Evolutionary conservation across 371 early-diverging fungal genomes (phyloP).

Genomic region (Synchytrium microbalum): DNA sequence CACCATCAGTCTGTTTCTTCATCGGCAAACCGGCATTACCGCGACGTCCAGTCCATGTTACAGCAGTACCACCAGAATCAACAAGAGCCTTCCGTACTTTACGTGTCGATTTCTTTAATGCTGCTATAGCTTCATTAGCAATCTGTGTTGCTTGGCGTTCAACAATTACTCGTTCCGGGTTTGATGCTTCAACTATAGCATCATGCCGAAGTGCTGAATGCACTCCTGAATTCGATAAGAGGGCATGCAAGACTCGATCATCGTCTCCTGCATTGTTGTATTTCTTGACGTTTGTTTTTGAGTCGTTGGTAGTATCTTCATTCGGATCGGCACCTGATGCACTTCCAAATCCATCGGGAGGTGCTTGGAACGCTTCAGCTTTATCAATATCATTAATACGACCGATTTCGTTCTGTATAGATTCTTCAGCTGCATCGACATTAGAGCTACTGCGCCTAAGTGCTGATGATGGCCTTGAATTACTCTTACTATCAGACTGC

Average conservation of each 20-base stretch:
- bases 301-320: constrained; percentile 17
- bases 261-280: constrained; percentile 31
- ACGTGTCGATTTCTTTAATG: constrained; percentile 21
- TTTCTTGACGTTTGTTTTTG: constrained; percentile 6
- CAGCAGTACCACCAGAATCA: constrained; percentile 23
- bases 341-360: constrained; percentile 13
- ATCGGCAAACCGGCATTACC: constrained; percentile 58
- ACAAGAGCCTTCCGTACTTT: constrained; percentile 9
- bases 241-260: constrained; percentile 53
- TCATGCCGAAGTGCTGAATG: constrained; percentile 85
- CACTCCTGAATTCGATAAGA: constrained; percentile 75
- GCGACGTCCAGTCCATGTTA: constrained; percentile 48
- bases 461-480: background rate
- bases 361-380: constrained; percentile 39
- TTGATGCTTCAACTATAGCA: constrained; percentile 62
- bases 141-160: constrained; percentile 65
- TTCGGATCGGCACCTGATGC: constrained; percentile 15
- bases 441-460: no score
- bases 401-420: constrained; percentile 24
- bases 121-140: constrained; percentile 42
- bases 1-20: no score
- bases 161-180: constrained; percentile 53
- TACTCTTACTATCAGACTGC: background rate
- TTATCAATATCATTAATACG: constrained; percentile 44
- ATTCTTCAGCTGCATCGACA: background rate